These are phyloP conservation scores for Fagus crenata DNA, from an alignment of 306 rosid genomes.

Conservation along the genomic window DNA sequence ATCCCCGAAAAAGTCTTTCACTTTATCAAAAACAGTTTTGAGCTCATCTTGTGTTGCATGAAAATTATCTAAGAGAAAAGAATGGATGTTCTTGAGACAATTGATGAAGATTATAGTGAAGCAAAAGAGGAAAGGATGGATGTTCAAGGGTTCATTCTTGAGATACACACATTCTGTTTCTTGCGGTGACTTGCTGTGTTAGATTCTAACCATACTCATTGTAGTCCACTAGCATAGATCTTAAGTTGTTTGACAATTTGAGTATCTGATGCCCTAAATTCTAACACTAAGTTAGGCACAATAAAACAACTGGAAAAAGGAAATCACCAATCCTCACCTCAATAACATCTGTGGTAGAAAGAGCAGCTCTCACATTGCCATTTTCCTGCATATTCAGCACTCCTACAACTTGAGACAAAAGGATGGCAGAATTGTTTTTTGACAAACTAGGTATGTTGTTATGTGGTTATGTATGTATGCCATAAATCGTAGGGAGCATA, in stretches of 20 bases:
- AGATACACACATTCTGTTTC: no score
- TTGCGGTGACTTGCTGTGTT: neutral
- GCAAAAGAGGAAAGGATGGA: no score
- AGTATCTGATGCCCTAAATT: neutral
- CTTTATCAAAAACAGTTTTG: constrained; percentile 76
- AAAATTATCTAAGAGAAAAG: no score
- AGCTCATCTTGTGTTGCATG: constrained; percentile 59
- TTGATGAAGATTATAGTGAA: no score
- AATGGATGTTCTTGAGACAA: no score
- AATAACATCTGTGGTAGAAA: constrained; percentile 70
- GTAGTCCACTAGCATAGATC: neutral
- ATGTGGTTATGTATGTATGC: neutral
- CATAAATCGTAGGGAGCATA: neutral
- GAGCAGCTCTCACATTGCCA: constrained; percentile 71
- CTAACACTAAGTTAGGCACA: neutral
- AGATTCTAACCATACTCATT: neutral
- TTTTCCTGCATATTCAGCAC: constrained; percentile 58
- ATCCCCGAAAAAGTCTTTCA: constrained; percentile 79
- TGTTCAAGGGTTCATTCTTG: no score
- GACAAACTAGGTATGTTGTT: neutral
- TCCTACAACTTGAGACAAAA: constrained; percentile 9
- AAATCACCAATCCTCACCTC: constrained; percentile 49
- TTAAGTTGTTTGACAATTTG: neutral
- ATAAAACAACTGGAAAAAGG: neutral
- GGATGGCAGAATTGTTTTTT: neutral